These are phyloP conservation scores for Populus euphratica DNA, from an alignment of 345 rosid species.

Conservation along the genomic window DNA sequence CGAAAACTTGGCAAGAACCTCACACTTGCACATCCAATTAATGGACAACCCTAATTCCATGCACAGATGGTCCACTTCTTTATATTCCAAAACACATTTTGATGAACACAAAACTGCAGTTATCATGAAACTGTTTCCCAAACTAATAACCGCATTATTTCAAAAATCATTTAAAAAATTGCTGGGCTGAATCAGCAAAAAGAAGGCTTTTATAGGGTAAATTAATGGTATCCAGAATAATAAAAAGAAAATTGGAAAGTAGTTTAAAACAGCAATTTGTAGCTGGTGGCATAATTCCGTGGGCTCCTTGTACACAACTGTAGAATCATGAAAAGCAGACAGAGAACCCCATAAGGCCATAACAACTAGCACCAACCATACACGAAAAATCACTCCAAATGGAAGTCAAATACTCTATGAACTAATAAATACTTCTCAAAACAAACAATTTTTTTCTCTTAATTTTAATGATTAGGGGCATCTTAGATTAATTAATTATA, in stretches of 20 bases:
- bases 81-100: neutral
- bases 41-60: neutral
- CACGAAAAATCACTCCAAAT: neutral
- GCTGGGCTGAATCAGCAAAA: neutral
- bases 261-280: neutral
- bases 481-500: no score
- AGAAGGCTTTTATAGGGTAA: neutral
- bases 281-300: neutral
- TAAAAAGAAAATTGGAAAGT: neutral
- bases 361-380: neutral
- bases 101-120: neutral
- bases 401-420: neutral
- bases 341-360: neutral
- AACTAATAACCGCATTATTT: neutral
- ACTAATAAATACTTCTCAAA: neutral
- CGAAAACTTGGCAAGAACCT: slow-evolving; percentile 1
- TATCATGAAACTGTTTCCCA: neutral
- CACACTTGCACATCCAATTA: neutral
- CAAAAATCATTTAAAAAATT: neutral
- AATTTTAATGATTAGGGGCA: neutral
- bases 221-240: no score
- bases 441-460: no score
- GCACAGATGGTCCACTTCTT: no score
- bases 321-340: neutral
- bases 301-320: neutral